These are phyloP conservation scores for Saccharomycopsis microspora DNA, from an alignment of 805 yeast genomes.

Conservation along the genomic window DNA sequence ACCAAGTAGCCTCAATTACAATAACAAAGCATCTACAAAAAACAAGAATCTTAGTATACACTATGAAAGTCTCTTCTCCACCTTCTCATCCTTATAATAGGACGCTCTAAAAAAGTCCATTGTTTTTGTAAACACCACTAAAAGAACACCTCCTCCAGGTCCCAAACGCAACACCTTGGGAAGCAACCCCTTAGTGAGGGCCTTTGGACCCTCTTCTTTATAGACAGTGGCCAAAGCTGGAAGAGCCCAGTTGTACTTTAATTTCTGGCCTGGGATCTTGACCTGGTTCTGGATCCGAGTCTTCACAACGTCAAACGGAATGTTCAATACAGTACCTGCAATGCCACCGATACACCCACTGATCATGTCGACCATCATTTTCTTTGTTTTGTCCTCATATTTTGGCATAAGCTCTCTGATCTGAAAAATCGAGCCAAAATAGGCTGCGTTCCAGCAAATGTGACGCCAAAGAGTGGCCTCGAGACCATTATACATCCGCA, in stretches of 20 bases:
- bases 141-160: constrained; percentile 97
- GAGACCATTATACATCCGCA: constrained; percentile 85
- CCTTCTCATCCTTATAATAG: constrained; percentile 14
- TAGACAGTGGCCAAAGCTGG: constrained; percentile 68
- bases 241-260: constrained; percentile 86
- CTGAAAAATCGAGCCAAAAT: constrained; percentile 91
- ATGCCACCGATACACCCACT: constrained; percentile 98
- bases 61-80: not conserved
- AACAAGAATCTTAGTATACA: not conserved
- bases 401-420: constrained; percentile 69
- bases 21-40: too few relatives aligned
- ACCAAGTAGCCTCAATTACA: too few relatives aligned
- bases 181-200: constrained; percentile 89
- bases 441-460: constrained; percentile 94
- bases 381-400: constrained; percentile 48
- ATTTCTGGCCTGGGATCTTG: constrained; percentile 56
- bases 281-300: constrained; percentile 82
- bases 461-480: constrained; percentile 98
- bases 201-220: constrained; percentile 85
- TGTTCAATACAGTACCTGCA: constrained; percentile 86
- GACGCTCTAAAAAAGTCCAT: constrained; percentile 84
- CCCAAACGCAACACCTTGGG: constrained; percentile 97
- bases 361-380: constrained; percentile 76
- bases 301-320: constrained; percentile 96
- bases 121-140: constrained; percentile 90